phyloP scores from a whole-genome alignment of 2,329 filamentous ascomycete species.

The Trichoderma sp. region DNA sequence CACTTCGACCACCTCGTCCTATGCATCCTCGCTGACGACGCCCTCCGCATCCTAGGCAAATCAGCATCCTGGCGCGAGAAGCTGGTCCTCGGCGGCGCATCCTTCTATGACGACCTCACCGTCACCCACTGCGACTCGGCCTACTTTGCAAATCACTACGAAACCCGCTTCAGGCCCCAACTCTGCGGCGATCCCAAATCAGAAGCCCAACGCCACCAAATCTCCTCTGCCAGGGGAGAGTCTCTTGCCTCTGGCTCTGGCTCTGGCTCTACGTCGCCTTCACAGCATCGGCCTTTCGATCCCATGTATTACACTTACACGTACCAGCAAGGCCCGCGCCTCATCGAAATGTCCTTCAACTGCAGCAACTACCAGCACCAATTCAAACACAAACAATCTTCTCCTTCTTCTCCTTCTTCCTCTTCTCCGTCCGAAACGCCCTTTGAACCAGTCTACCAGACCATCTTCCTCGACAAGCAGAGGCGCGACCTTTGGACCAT shows the following conservation, averaged over 20 bases:
- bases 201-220: slow-evolving; percentile 38
- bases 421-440: slow-evolving; percentile 7
- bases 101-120: slow-evolving; percentile 67
- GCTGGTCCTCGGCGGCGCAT: slow-evolving; percentile 66
- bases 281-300: slow-evolving; percentile 52
- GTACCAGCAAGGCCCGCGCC: slow-evolving; percentile 52
- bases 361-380: slow-evolving; percentile 74
- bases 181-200: slow-evolving; percentile 49
- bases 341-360: slow-evolving; percentile 70
- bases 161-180: slow-evolving; percentile 53
- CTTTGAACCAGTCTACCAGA: slow-evolving; percentile 65
- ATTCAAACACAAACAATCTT: slow-evolving; percentile 44
- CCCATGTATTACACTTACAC: slow-evolving; percentile 66
- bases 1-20: slow-evolving; percentile 64
- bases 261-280: slow-evolving; percentile 25
- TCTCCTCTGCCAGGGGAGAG: slow-evolving; percentile 41
- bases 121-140: slow-evolving; percentile 63
- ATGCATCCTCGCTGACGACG: slow-evolving; percentile 62
- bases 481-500: slow-evolving; percentile 56
- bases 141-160: slow-evolving; percentile 68
- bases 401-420: slow-evolving; percentile 24
- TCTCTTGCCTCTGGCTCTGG: slow-evolving; percentile 25
- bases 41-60: slow-evolving; percentile 57
- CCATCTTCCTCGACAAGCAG: slow-evolving; percentile 61
- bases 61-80: slow-evolving; percentile 60